These are phyloP conservation scores for Puccinia horiana DNA, from an alignment of 1,284 basidiomycete genomes.

Conservation along the genomic window DNA sequence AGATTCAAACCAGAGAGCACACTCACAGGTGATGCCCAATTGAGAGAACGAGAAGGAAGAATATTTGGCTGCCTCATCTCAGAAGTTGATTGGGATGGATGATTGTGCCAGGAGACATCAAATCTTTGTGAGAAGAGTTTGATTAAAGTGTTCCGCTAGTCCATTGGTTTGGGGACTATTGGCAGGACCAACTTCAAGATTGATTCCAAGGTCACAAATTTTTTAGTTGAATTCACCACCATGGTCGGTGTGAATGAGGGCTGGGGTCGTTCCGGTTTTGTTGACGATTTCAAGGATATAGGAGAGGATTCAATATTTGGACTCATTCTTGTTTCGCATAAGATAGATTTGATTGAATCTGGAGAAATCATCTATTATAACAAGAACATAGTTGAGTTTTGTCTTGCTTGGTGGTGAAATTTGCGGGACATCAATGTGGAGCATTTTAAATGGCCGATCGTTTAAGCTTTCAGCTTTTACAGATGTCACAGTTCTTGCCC, in stretches of 20 bases:
- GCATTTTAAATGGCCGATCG: neutral
- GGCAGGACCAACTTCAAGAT: neutral
- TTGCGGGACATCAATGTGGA: neutral
- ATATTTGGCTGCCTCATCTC: slow-evolving; percentile 16
- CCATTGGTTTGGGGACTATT: slow-evolving; percentile 13
- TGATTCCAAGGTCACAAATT: neutral
- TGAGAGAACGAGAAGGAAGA: neutral
- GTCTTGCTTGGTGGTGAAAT: neutral
- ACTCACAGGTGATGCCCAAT: neutral
- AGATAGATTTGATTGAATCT: neutral
- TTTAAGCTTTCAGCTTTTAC: neutral
- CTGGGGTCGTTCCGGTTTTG: neutral
- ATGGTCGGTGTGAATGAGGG: neutral
- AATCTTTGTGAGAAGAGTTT: neutral
- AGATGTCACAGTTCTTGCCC: neutral
- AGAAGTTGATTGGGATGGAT: neutral
- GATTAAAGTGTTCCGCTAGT: slow-evolving; percentile 21
- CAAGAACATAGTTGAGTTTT: neutral
- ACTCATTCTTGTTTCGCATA: neutral
- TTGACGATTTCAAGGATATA: slow-evolving; percentile 14
- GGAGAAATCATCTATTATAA: slow-evolving; percentile 28
- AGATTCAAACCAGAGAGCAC: neutral
- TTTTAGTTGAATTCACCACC: slow-evolving; percentile 12
- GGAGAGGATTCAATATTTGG: neutral
- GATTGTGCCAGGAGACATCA: neutral